Evolutionary conservation across 202 grass and related monocot species (phyloP).

Genomic region (Zizania palustris): DNA sequence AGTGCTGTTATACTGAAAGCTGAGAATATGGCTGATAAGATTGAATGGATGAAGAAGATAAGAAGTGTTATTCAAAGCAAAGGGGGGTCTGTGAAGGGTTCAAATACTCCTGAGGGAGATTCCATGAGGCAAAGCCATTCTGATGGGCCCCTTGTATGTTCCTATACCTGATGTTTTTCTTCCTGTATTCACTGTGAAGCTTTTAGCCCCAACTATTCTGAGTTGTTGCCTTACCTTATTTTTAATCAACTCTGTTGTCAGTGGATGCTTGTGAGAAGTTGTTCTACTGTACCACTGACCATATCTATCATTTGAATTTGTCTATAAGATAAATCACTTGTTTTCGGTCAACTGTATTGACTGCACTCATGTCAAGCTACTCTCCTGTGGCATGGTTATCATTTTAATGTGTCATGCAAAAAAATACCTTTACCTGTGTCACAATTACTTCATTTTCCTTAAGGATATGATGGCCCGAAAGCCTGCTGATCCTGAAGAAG

Average conservation of each 20-base stretch:
- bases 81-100: constrained; percentile 65
- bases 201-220: constrained; percentile 7
- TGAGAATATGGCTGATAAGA: constrained; percentile 91
- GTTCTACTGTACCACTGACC: constrained; percentile 11
- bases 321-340: constrained; percentile 6
- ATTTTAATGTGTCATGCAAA: background rate
- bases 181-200: background rate
- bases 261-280: background rate
- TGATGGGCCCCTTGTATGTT: constrained; percentile 91
- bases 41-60: constrained; percentile 96
- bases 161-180: constrained; percentile 26
- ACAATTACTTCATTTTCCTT: background rate
- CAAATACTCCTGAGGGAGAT: constrained; percentile 62
- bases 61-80: constrained; percentile 73
- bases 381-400: background rate
- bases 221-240: constrained; percentile 22
- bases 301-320: constrained; percentile 33
- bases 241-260: constrained; percentile 12
- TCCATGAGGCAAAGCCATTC: constrained; percentile 90
- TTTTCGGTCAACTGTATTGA: background rate
- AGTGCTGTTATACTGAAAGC: constrained; percentile 89
- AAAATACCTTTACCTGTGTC: constrained; percentile 12
- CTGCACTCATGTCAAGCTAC: background rate
- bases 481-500: constrained; percentile 98
- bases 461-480: constrained; percentile 73